phyloP scores from a whole-genome alignment of 2,329 filamentous ascomycete genomes.

The Fusarium nodosum region DNA sequence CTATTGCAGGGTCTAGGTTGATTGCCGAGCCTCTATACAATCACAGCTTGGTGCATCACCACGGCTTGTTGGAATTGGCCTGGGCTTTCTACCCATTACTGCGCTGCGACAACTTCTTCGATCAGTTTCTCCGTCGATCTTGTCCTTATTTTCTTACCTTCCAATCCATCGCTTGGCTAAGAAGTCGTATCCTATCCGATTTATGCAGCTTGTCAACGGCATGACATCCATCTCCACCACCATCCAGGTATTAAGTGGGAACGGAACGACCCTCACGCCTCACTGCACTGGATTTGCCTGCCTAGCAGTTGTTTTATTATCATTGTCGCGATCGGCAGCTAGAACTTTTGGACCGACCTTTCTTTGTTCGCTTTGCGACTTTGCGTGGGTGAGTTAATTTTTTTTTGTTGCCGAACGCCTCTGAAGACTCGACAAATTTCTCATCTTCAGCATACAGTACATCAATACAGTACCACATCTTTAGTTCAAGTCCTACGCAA shows the following conservation, averaged over 20 bases:
- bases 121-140: neutral
- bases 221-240: constrained; percentile 7
- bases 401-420: constrained; percentile 11
- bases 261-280: neutral
- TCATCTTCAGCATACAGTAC: constrained; percentile 12
- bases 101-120: neutral
- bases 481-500: constrained; percentile 1
- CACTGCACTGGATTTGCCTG: constrained; percentile 5
- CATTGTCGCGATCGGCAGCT: constrained; percentile 8
- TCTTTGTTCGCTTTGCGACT: constrained; percentile 21
- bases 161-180: neutral
- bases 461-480: neutral
- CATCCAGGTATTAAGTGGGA: constrained; percentile 1
- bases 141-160: neutral
- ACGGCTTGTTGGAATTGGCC: constrained; percentile 3
- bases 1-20: constrained; percentile 4
- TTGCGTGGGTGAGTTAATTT: constrained; percentile 1
- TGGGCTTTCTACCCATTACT: constrained; percentile 3
- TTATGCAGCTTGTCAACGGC: neutral
- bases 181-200: neutral
- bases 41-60: constrained; percentile 12
- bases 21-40: constrained; percentile 8
- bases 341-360: constrained; percentile 13
- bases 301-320: neutral
- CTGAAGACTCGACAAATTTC: constrained; percentile 20